phyloP scores from a whole-genome alignment of 2,329 filamentous ascomycete species.

The Paracamarosporium sp. region DNA sequence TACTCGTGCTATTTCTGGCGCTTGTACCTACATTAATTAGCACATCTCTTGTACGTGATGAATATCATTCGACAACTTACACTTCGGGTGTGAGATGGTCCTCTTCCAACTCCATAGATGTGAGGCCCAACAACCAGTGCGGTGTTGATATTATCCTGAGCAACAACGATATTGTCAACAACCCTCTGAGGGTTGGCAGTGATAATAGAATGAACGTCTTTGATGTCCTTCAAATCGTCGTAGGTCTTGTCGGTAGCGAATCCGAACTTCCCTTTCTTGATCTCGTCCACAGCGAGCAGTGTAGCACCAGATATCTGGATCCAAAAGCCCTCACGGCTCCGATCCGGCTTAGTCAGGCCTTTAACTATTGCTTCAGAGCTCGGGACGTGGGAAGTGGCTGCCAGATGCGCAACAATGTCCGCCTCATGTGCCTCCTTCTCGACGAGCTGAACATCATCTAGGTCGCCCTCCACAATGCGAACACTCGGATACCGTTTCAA shows the following conservation, averaged over 20 bases:
- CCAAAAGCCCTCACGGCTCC: neutral
- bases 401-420: conserved; percentile 12
- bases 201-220: conserved; percentile 3
- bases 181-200: conserved; percentile 12
- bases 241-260: neutral
- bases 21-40: conserved; percentile 45
- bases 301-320: conserved; percentile 12
- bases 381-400: conserved; percentile 1
- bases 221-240: conserved; percentile 8
- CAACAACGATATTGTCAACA: conserved; percentile 22
- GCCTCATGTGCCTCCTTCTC: conserved; percentile 7
- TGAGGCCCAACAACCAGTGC: conserved; percentile 66
- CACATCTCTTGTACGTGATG: neutral
- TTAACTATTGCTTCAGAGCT: conserved; percentile 7
- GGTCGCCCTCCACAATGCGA: conserved; percentile 7
- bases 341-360: conserved; percentile 1
- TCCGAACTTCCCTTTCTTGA: conserved; percentile 4
- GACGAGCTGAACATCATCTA: conserved; percentile 11
- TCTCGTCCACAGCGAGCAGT: conserved; percentile 8
- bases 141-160: conserved; percentile 18
- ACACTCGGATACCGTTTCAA: conserved; percentile 5
- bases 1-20: conserved; percentile 58
- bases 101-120: conserved; percentile 65
- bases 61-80: conserved; percentile 24
- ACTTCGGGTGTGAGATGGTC: conserved; percentile 59